Percentiles rank a stretch among this genome's conserved stretches.
Evolutionary conservation across 2,329 filamentous ascomycete genomes (phyloP).

Genomic region (Xylaria digitata): DNA sequence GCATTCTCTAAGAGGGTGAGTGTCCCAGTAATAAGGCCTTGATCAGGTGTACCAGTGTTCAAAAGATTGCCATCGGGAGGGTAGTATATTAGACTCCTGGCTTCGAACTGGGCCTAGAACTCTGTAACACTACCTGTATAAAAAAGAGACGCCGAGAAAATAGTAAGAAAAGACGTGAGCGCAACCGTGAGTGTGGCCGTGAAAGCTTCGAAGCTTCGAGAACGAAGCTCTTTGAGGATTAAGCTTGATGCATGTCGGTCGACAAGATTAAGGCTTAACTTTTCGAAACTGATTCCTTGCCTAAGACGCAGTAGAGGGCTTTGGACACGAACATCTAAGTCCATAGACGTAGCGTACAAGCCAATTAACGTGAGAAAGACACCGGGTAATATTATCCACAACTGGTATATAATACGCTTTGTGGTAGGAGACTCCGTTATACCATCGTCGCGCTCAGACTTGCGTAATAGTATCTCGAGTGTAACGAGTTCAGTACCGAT

Average conservation of each 20-base stretch:
- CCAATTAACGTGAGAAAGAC: conserved; percentile 8
- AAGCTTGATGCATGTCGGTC: conserved; percentile 10
- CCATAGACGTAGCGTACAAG: conserved; percentile 14
- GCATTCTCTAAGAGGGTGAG: conserved; percentile 11
- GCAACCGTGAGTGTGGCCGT: conserved; percentile 13
- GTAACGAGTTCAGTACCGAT: neutral
- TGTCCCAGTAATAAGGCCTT: too few species aligned
- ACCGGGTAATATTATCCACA: conserved; percentile 17
- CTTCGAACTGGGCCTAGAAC: too few species aligned
- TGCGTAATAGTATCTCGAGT: conserved; percentile 7
- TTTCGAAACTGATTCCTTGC: conserved; percentile 2
- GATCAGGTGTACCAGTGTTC: too few species aligned
- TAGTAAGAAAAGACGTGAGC: conserved; percentile 9
- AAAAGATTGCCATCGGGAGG: too few species aligned
- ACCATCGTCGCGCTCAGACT: conserved; percentile 11
- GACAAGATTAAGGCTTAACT: conserved; percentile 13
- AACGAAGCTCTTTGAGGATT: neutral
- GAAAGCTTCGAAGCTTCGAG: conserved; percentile 4
- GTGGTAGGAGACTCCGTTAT: neutral
- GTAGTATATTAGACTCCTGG: conserved; percentile 15
- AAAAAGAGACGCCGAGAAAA: conserved; percentile 25
- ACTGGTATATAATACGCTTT: neutral
- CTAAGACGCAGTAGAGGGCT: conserved; percentile 9
- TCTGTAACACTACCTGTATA: conserved; percentile 4
- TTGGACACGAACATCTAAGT: conserved; percentile 14